Evolutionary conservation across 2,329 filamentous ascomycete genomes (phyloP).

Genomic region (Penicillium sp.): DNA sequence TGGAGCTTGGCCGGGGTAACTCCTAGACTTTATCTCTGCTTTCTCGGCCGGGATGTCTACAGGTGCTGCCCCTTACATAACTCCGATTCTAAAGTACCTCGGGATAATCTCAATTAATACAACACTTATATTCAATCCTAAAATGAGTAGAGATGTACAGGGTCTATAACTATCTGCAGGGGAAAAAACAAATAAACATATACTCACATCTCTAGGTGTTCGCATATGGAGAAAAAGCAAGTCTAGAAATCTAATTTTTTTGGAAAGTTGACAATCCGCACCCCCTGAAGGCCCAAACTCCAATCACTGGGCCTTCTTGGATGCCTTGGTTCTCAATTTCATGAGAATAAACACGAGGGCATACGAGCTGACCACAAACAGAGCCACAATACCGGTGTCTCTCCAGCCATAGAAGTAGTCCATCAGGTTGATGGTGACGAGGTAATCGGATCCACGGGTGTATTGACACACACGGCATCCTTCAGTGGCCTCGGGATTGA

Average conservation of each 20-base stretch:
- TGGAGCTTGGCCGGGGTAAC: background rate
- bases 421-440: slow-evolving; percentile 57
- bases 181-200: background rate
- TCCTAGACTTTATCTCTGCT: background rate
- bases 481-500: slow-evolving; percentile 57
- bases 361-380: slow-evolving; percentile 57
- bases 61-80: no score
- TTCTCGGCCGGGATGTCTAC: background rate
- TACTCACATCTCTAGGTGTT: background rate
- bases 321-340: slow-evolving; percentile 37
- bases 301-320: slow-evolving; percentile 33
- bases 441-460: slow-evolving; percentile 56
- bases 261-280: background rate
- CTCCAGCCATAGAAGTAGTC: slow-evolving; percentile 66
- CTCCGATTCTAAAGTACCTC: no score
- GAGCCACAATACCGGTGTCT: slow-evolving; percentile 57
- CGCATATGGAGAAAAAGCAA: background rate
- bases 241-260: background rate
- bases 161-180: background rate
- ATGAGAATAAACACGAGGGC: slow-evolving; percentile 43
- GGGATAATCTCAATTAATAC: background rate
- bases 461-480: slow-evolving; percentile 63
- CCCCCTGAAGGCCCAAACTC: background rate
- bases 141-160: background rate
- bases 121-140: background rate